A percentile compares a stretch with the other conserved stretches of the same genome.
Evolutionary conservation across 225 moss, liverwort and hornwort genomes (phyloP).

Genomic region (Takakia lepidozioides): DNA sequence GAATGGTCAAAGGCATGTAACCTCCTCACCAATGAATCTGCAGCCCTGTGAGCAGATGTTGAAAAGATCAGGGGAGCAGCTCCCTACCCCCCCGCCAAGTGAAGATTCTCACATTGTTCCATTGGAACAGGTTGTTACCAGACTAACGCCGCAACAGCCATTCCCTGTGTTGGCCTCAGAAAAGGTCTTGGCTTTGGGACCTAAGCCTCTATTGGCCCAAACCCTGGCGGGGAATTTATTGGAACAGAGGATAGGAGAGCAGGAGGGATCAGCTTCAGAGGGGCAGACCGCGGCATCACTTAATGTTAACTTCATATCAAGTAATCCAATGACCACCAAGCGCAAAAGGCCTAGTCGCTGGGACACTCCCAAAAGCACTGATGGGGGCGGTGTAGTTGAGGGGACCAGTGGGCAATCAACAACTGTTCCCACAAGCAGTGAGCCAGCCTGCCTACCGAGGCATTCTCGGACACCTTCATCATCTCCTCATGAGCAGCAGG

Average conservation of each 20-base stretch:
- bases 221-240: constrained; percentile 7
- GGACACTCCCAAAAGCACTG: constrained; percentile 24
- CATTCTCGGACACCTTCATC: neutral
- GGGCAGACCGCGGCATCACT: neutral
- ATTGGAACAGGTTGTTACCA: no score
- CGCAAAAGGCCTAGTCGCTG: constrained; percentile 52
- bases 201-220: neutral
- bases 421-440: neutral
- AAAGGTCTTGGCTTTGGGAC: neutral
- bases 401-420: neutral
- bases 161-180: neutral
- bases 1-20: constrained; percentile 9
- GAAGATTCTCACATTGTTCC: neutral
- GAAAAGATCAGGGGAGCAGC: constrained; percentile 1
- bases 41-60: constrained; percentile 4
- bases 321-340: constrained; percentile 11
- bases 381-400: constrained; percentile 5
- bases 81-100: constrained; percentile 1
- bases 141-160: neutral
- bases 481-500: neutral
- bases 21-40: constrained; percentile 3
- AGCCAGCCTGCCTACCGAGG: neutral
- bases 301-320: neutral
- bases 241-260: constrained; percentile 11
- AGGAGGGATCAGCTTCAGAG: constrained; percentile 8